Evolutionary conservation across 2,329 filamentous ascomycete genomes (phyloP), one percentile per base, ranked within the genome.

Genomic region (Proliferodiscus dingleyae): DNA sequence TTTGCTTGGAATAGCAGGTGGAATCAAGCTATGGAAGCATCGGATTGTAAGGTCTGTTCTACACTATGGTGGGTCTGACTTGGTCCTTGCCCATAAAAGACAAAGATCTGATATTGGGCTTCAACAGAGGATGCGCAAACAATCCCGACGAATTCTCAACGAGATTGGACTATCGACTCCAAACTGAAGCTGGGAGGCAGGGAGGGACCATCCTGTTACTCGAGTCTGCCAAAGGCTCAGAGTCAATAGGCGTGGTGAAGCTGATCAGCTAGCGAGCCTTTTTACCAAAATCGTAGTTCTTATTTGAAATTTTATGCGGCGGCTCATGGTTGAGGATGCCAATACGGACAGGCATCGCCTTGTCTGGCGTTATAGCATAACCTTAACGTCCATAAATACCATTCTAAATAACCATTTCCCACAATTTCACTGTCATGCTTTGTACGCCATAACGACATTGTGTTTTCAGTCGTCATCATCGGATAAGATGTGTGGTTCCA

Each of bases 151-250:
- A 43, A 47, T 54, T 46, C 54, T 58, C 49, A 52, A 52, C 41
- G 40, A 49, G 45, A 51, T 57, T 57, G 52, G 57, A 58, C 53
- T 55, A 55, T 51, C 53, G 50, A 49, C 51, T 56, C 46, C 49
- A 54, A 57, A 55, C 50, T 57, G 55, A 47, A 53, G 41, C 49
- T 51, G 59, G 60, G 55, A 58, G 59, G 59, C 55, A 58, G 59
- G 60, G 54, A 61, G 55, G 61, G 55, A 56, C 59, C 58, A 59
- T 55, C 42, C 47, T 52, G 52, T 51, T 51, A 47, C 54, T 49
- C 50, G 52, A 55, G 45, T 53, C 53, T 56, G 46, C 24, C 23
- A 33, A 43, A 48, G 39, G 46, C 44, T 43, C 10, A 41, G 44
- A 47, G 47, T 43, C 43, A 48, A 50, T 51, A 48, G 36, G 50